Base-by-base conservation (phyloP, 139 green algal species). In the Deuterostichococcus epilithicus region DNA sequence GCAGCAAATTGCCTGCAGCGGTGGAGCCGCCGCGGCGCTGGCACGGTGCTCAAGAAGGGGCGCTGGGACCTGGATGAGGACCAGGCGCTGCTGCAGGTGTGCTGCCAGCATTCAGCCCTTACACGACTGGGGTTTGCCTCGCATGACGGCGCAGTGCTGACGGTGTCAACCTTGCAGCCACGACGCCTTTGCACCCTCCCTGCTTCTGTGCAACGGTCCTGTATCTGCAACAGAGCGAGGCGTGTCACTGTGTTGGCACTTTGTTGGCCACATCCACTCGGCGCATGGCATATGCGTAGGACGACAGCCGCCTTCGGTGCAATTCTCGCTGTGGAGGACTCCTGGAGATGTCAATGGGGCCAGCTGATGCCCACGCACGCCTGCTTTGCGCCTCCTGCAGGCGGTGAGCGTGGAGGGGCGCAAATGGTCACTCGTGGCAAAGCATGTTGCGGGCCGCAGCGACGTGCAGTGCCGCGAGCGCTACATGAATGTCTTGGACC, bases 401-500 rank as follows among this genome's bases (percentile, higher is more conserved):
- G 76, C 76, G 36, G 45, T 80, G 68, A 30, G 30, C 28, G 60
- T 70, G 3, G 59, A 52, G 25, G 77, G 76, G 13, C 34, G 38
- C 0, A 69, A 58, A 20, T 82, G 77, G 77, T 42, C 47, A 25
- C 35, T 28, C 22, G 42, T 82, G 37, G 77, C 77, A 20, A 44
- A 59, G 35, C 25, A 36, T 10, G 72, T 82, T 28, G 18, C 45
- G 2, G 33, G 26, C 44, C 72, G 78, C 47, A 72, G 15, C 45
- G 72, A 78, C 28, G 42, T 70, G 30, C 78, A 82, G 72, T 78
- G 72, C 67, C 72, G 78, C 15, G 72, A 77, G 72, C 78, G 78
- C 60, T 78, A 22, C 26, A 26, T 58, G 28, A 81, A 81, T 35
- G 70, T 81, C 36, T 36, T 81, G 26, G 69, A 81, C 70, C 76